phyloP scores from a whole-genome alignment of 2,329 filamentous ascomycete genomes.

The Cladophialophora immunda region DNA sequence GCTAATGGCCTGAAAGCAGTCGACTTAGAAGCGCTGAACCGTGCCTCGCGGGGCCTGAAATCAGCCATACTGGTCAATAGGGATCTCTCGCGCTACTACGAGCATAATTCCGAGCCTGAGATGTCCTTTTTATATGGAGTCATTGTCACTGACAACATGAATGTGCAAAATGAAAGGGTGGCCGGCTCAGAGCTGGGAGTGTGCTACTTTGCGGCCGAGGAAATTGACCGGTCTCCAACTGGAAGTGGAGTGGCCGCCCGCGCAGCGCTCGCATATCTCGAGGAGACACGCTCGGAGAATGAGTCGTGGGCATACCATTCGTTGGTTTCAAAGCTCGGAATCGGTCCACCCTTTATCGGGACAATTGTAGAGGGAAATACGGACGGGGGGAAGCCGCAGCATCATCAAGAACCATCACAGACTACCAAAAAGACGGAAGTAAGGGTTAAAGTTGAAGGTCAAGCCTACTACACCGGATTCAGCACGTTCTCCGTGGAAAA shows the following conservation, averaged over 20 bases:
- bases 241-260: slow-evolving; percentile 51
- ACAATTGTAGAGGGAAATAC: slow-evolving; percentile 7
- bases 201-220: slow-evolving; percentile 57
- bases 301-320: slow-evolving; percentile 49
- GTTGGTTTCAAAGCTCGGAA: slow-evolving; percentile 46
- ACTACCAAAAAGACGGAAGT: slow-evolving; percentile 28
- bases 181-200: slow-evolving; percentile 52
- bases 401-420: not conserved
- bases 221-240: slow-evolving; percentile 57
- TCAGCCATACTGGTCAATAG: slow-evolving; percentile 39
- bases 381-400: not conserved
- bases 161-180: slow-evolving; percentile 17
- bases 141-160: slow-evolving; percentile 48
- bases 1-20: slow-evolving; percentile 38
- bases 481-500: slow-evolving; percentile 44
- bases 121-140: slow-evolving; percentile 53
- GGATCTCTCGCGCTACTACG: slow-evolving; percentile 40
- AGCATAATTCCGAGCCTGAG: slow-evolving; percentile 46
- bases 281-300: slow-evolving; percentile 39
- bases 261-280: slow-evolving; percentile 48
- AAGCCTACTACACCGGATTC: slow-evolving; percentile 47
- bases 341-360: slow-evolving; percentile 41
- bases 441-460: slow-evolving; percentile 45
- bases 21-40: slow-evolving; percentile 45
- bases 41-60: slow-evolving; percentile 48